Conservation (phyloP, 768 basidiomycete species). For the Amanita subjunquillea region DNA sequence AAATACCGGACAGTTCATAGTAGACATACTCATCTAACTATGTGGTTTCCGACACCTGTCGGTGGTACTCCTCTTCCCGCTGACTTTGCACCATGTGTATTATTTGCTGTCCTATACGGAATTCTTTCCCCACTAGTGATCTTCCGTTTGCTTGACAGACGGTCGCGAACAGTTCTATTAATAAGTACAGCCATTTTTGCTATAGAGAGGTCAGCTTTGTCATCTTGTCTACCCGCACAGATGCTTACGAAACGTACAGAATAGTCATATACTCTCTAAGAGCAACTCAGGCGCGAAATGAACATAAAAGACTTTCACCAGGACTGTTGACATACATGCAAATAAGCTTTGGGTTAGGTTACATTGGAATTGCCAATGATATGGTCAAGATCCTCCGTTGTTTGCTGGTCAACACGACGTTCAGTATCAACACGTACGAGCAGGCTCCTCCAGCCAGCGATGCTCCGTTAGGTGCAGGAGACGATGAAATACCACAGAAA, state of each 20-base stretch:
- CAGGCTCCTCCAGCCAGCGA: conserved; percentile 16
- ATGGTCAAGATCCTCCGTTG: conserved; percentile 25
- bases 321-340: conserved; percentile 20
- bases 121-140: conserved; percentile 24
- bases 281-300: conserved; percentile 15
- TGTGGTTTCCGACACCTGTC: conserved; percentile 30
- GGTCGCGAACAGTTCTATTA: conserved; percentile 25
- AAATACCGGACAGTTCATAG: not conserved
- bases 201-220: conserved; percentile 25
- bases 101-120: conserved; percentile 29
- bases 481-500: not conserved
- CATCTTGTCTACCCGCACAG: not conserved
- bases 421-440: conserved; percentile 18
- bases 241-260: conserved; percentile 8
- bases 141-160: conserved; percentile 22
- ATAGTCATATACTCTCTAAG: conserved; percentile 23
- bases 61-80: conserved; percentile 27
- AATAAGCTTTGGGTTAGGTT: conserved; percentile 21
- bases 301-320: conserved; percentile 9
- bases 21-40: too few relatives aligned
- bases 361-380: conserved; percentile 23
- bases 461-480: conserved; percentile 10
- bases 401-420: conserved; percentile 29
- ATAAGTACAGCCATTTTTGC: conserved; percentile 21
- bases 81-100: conserved; percentile 32